Evolutionary conservation across 2,329 filamentous ascomycete genomes (phyloP).

Genomic region (Tolypocladium inflatum): DNA sequence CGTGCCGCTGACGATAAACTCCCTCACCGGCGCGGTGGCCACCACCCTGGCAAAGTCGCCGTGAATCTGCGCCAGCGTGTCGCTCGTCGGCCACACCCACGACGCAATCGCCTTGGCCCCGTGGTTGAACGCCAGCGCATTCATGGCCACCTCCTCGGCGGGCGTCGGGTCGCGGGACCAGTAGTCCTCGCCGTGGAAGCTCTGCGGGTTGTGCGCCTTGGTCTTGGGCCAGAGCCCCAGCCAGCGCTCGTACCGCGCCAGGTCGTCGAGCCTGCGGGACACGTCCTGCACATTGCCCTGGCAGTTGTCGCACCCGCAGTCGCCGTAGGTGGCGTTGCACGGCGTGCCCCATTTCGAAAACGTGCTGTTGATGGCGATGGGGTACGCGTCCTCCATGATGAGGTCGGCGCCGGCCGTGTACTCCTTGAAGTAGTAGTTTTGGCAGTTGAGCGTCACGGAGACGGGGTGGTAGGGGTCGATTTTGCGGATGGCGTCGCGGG

Average conservation of each 20-base stretch:
- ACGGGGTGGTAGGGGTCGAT: conserved; percentile 54
- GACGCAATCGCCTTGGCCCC: conserved; percentile 32
- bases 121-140: conserved; percentile 33
- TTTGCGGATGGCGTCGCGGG: conserved; percentile 33
- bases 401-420: conserved; percentile 48
- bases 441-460: conserved; percentile 50
- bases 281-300: conserved; percentile 43
- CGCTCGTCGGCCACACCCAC: conserved; percentile 35
- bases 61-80: conserved; percentile 25
- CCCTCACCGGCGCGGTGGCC: conserved; percentile 22
- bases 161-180: conserved; percentile 35
- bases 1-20: conserved; percentile 27
- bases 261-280: conserved; percentile 26
- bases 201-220: conserved; percentile 35
- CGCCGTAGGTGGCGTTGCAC: conserved; percentile 50
- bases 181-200: conserved; percentile 37
- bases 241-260: conserved; percentile 27
- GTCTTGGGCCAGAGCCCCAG: conserved; percentile 32
- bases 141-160: conserved; percentile 34
- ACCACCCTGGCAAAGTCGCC: conserved; percentile 29
- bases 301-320: conserved; percentile 56
- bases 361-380: conserved; percentile 45
- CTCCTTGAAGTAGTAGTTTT: conserved; percentile 48
- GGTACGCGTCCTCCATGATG: conserved; percentile 51
- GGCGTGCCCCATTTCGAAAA: conserved; percentile 45